phyloP scores from a whole-genome alignment of 1,139 yeast genomes.

The Yamadazyma spencermartinsiae region DNA sequence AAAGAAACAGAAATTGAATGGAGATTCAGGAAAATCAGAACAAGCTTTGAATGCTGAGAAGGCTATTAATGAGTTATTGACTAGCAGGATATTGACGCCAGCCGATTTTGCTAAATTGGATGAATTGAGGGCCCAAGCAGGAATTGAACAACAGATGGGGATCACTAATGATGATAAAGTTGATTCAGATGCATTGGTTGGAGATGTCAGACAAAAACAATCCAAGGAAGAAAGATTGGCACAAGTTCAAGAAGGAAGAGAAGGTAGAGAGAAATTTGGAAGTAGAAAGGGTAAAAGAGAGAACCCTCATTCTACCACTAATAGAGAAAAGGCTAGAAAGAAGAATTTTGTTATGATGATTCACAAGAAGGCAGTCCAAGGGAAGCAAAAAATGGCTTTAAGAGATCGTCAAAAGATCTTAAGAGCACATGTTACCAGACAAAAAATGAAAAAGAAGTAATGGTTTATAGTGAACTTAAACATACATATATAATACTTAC shows the following conservation, averaged over 20 bases:
- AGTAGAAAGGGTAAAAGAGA: constrained; percentile 84
- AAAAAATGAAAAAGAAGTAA: constrained; percentile 74
- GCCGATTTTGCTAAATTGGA: constrained; percentile 96
- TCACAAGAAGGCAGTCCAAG: constrained; percentile 91
- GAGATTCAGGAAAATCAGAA: constrained; percentile 3
- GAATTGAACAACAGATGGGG: constrained; percentile 75
- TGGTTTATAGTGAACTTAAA: neutral
- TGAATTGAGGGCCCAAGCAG: constrained; percentile 81
- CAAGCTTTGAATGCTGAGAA: constrained; percentile 27
- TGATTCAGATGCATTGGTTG: constrained; percentile 77
- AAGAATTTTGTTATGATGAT: constrained; percentile 99
- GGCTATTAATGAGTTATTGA: constrained; percentile 64
- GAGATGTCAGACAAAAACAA: constrained; percentile 83
- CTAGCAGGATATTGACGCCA: constrained; percentile 83
- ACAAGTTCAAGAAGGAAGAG: constrained; percentile 85
- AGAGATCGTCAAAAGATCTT: constrained; percentile 87
- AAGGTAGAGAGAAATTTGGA: constrained; percentile 88
- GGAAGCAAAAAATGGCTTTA: constrained; percentile 85
- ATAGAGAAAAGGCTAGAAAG: constrained; percentile 93
- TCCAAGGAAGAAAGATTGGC: constrained; percentile 88
- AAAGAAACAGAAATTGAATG: constrained; percentile 23
- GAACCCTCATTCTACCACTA: constrained; percentile 83
- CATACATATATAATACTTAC: constrained; percentile 3
- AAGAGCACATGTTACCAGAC: constrained; percentile 83
- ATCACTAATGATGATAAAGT: constrained; percentile 75